Base-by-base conservation (phyloP, 176 grass and related monocot species). In the Musa schizocarpa region DNA sequence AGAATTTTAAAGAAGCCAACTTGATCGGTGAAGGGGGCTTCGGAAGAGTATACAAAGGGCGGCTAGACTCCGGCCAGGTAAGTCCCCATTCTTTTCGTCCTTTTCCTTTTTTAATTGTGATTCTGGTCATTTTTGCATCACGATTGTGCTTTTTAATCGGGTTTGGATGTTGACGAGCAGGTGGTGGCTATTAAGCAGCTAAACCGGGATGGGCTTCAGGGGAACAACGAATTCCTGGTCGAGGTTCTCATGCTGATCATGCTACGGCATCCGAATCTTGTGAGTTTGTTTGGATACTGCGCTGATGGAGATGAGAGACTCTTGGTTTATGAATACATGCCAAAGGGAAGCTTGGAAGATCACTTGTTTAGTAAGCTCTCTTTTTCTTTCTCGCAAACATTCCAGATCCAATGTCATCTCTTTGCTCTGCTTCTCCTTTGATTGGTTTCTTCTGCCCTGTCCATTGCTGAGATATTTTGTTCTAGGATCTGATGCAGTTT, bases 241-340 rank as follows among this genome's bases (percentile, higher is more conserved):
- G 92, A 96, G 81, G 85, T 96, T 76, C 82, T 96, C 9, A 92
- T 96, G 92, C 83, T 96, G 19, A 90, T 86, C 13, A 77, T 96
- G 83, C 80, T 96, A 67, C 86, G 63, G 26, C 92, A 96, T 71
- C 74, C 81, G 2, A 92, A 96, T 82, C 86, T 96, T 24, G 92
- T 96, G 52, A 90, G 81, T 81, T 82, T 96, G 82, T 73, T 78
- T 52, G 92, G 92, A 4, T 96, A 89, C 71, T 96, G 92, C 69
- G 92, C 89, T 1, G 89, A 96, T 82, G 92, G 92, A 74, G 89
- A 92, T 19, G 92, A 96, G 85, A 92, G 85, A 71, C 81, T 96
- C 23, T 81, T 96, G 20, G 89, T 96, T 5, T 96, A 96, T 76
- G 92, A 96, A 81, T 92, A 89, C 87, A 92, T 96, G 92, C 85